These are phyloP conservation scores for Suillus fuscotomentosus DNA, from an alignment of 768 basidiomycete species.

Conservation along the genomic window DNA sequence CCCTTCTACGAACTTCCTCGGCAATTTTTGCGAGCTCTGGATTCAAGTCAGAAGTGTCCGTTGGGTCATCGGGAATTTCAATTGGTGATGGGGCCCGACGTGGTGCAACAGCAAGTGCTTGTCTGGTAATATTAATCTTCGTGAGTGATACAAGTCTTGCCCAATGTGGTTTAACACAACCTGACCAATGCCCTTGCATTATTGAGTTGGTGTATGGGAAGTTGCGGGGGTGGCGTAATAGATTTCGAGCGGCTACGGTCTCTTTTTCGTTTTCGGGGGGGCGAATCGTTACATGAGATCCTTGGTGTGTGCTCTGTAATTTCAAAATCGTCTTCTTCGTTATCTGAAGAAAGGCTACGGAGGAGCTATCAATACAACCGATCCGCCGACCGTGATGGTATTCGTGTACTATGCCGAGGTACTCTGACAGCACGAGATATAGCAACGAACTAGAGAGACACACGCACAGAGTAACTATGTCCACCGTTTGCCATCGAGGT, in stretches of 20 bases:
- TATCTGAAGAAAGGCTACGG: constrained; percentile 36
- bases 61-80: constrained; percentile 39
- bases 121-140: constrained; percentile 30
- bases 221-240: constrained; percentile 71
- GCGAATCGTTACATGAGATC: constrained; percentile 6
- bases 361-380: constrained; percentile 1
- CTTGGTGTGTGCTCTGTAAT: constrained; percentile 35
- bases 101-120: constrained; percentile 40
- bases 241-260: constrained; percentile 65
- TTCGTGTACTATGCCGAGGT: background rate
- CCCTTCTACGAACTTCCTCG: constrained; percentile 33
- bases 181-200: constrained; percentile 59
- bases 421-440: constrained; percentile 1
- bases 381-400: background rate
- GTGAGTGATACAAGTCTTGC: constrained; percentile 6
- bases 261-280: constrained; percentile 43
- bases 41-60: constrained; percentile 50
- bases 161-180: constrained; percentile 35
- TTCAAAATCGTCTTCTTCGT: constrained; percentile 47
- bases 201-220: constrained; percentile 53
- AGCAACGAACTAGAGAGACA: background rate
- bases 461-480: constrained; percentile 42
- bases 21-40: constrained; percentile 65
- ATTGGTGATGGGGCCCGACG: constrained; percentile 50
- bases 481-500: constrained; percentile 44